phyloP scores from a whole-genome alignment of 1,139 yeast genomes.

The Debaryomycetaceae sp. region DNA sequence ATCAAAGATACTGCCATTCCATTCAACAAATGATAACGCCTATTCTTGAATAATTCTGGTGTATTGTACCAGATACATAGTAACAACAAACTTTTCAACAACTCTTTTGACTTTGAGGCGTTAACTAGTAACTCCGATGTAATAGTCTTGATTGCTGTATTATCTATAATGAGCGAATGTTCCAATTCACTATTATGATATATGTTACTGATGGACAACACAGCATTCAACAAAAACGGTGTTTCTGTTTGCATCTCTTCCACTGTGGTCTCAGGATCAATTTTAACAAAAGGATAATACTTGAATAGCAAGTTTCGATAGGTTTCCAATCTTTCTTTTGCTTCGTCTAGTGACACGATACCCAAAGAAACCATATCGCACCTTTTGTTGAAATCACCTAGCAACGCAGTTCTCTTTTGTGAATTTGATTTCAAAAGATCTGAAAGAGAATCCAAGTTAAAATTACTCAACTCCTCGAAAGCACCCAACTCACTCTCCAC shows the following conservation, averaged over 20 bases:
- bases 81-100: slow-evolving; percentile 59
- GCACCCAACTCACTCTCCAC: slow-evolving; percentile 35
- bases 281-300: slow-evolving; percentile 51
- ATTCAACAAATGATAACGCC: slow-evolving; percentile 70
- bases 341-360: slow-evolving; percentile 47
- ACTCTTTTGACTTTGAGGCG: slow-evolving; percentile 71
- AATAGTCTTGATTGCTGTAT: slow-evolving; percentile 54
- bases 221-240: slow-evolving; percentile 62
- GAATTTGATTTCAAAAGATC: slow-evolving; percentile 30
- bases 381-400: slow-evolving; percentile 15
- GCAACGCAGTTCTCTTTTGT: slow-evolving; percentile 33
- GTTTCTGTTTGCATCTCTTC: slow-evolving; percentile 46
- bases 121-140: slow-evolving; percentile 61
- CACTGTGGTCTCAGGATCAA: slow-evolving; percentile 42
- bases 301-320: slow-evolving; percentile 40
- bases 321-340: slow-evolving; percentile 39
- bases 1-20: slow-evolving; percentile 65
- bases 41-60: slow-evolving; percentile 75
- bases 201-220: slow-evolving; percentile 54
- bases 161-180: slow-evolving; percentile 46
- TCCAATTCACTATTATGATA: slow-evolving; percentile 8
- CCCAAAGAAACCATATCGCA: slow-evolving; percentile 49
- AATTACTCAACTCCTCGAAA: slow-evolving; percentile 26
- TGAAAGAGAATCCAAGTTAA: slow-evolving; percentile 36
- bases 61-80: slow-evolving; percentile 78